phyloP scores from a whole-genome alignment of 2,329 filamentous ascomycete species.

The Fusarium neocosmosporiellum region DNA sequence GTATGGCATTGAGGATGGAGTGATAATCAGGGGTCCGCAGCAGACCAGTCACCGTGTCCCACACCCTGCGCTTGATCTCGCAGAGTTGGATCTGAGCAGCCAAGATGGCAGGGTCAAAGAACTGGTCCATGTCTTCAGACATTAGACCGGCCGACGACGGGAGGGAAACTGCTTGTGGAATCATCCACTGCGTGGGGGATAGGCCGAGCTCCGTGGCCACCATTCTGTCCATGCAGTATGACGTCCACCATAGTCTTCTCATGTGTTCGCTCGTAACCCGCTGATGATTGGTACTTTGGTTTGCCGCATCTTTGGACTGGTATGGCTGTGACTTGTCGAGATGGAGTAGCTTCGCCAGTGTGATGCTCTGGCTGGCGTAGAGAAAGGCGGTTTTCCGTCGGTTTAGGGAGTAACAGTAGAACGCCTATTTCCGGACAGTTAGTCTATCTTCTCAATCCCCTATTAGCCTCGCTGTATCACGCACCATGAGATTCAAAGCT shows the following conservation, averaged over 20 bases:
- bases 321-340: conserved; percentile 5
- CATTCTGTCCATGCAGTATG: conserved; percentile 22
- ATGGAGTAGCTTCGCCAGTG: conserved; percentile 3
- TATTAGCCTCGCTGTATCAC: not conserved
- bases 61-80: conserved; percentile 15
- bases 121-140: conserved; percentile 2
- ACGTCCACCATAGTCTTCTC: conserved; percentile 16
- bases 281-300: not conserved
- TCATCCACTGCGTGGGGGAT: not conserved
- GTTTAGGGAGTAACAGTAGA: conserved; percentile 23
- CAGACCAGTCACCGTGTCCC: not conserved
- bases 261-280: conserved; percentile 5
- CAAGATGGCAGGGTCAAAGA: conserved; percentile 10
- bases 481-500: conserved; percentile 17
- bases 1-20: not conserved
- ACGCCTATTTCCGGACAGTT: not conserved
- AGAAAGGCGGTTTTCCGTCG: conserved; percentile 17
- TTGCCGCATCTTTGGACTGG: not conserved
- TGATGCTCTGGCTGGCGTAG: conserved; percentile 17
- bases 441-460: not conserved
- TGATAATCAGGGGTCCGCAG: not conserved
- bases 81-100: conserved; percentile 5
- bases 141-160: not conserved
- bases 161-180: not conserved
- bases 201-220: conserved; percentile 9